Evolutionary conservation across 192 early-diverging fungal species (phyloP), one percentile per base, ranked within the genome.

Genomic region (Coemansia sp.): DNA sequence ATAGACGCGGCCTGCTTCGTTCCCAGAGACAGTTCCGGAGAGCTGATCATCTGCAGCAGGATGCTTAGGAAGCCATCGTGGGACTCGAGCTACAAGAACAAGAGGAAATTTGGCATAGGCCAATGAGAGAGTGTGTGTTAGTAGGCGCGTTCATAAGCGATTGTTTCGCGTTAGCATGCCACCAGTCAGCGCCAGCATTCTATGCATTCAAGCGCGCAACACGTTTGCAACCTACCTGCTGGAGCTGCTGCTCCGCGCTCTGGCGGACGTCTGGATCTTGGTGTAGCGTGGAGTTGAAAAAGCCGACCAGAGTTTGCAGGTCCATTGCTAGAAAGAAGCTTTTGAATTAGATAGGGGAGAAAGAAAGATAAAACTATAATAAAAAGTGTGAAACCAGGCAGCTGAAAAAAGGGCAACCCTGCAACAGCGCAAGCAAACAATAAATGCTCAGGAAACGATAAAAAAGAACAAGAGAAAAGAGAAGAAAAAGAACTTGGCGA

Each of bases 191-290:
- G 23, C 13, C 24, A 64, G 39, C 66, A 29, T 11, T 71, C 55
- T 36, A 68, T 81, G 56, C 64, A 67, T 34, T 34, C 32, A 34
- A 34, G 35, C 1, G 28, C 48, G 35, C 24, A 23, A 3, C 23
- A 14, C 50, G 68, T 85, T 9, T 3, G 6, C 14, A 16, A 42
- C 78, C 66, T 75, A 68, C 90, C 82, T 85, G 83, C 74, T 89
- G 86, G 62, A 97, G 84, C 58, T 90, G 85, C 58, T 83, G 64
- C 68, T 97, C 95, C 23, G 92, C 95, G 62, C 85, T 86, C 62
- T 89, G 88, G 72, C 91, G 92, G 25, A 91, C 80, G 55, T 86
- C 81, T 13, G 85, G 85, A 62, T 94, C 92, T 27, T 90, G 83
- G 63, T 90, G 85, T 71, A 89, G 83, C 23, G 94, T 92, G 23